Conservation (phyloP, 2,329 filamentous ascomycete genomes). For the Aspergillus fijiensis region DNA sequence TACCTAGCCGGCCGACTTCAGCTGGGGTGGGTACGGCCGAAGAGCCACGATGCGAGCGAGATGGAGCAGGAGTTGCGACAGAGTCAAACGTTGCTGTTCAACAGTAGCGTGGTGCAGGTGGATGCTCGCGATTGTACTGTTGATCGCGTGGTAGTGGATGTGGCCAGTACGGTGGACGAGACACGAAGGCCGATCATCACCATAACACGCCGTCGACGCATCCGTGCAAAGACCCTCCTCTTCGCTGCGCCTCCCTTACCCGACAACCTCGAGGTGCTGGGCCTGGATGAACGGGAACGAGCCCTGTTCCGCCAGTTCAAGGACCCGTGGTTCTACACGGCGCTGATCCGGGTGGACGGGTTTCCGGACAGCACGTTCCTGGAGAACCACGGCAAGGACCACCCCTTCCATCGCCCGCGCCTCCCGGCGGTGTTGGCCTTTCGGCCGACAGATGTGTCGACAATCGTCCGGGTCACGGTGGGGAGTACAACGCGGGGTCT, state of each 20-base stretch:
- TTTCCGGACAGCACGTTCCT: constrained; percentile 15
- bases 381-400: constrained; percentile 5
- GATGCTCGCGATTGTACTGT: not conserved
- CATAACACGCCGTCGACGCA: not conserved
- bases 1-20: not conserved
- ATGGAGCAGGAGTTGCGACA: not conserved
- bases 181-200: not conserved
- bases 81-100: not conserved
- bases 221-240: not conserved
- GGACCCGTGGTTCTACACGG: constrained; percentile 28
- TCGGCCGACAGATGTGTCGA: not conserved
- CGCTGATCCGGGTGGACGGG: constrained; percentile 30
- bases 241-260: not conserved
- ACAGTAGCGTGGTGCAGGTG: not conserved
- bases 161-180: not conserved
- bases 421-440: constrained; percentile 14
- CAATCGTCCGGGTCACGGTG: constrained; percentile 6
- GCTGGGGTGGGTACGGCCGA: no score
- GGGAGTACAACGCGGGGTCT: not conserved
- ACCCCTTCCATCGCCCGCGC: constrained; percentile 5
- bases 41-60: not conserved
- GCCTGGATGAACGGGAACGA: not conserved
- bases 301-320: constrained; percentile 29
- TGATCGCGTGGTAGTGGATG: not conserved
- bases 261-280: not conserved